Evolutionary conservation across 768 basidiomycete genomes (phyloP), one percentile per base, ranked within the genome.

Genomic region (Lactifluus hygrophoroides): DNA sequence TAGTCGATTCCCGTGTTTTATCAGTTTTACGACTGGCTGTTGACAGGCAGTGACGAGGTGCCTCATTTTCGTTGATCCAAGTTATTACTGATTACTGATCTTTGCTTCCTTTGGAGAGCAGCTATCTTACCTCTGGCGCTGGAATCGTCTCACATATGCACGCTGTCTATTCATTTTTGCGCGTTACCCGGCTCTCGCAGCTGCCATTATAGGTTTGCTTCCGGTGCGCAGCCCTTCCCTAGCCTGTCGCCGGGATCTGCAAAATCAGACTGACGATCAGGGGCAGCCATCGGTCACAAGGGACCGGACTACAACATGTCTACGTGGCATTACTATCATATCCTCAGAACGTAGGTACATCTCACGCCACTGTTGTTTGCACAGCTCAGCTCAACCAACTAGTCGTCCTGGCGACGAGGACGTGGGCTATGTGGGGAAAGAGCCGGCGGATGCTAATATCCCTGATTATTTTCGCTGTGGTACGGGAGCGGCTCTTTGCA

Each of bases 341-440:
- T 32, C 6, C 19, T 34, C 59, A 21, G 62, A 61, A 21, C 37
- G 62, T 61, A 23, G 38, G 54, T 30, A 4, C 8, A 10, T 44
- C 42, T 25, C 25, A 27, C 21, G 10, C 23, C 25, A 5, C 14
- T 35, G 25, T 35, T 44, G 13, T 11, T 16, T 17, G 19, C 25
- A 13, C 8, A 3, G 5, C 0, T 1, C 11, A 10, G 17, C 34
- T 37, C 43, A 50, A 11, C 10, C 17, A 23, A 19, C 9, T 25
- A 69, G 69, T 68, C 19, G 65, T 69, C 32, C 57, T 69, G 14
- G 68, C 62, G 19, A 63, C 62, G 27, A 58, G 69, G 27, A 68
- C 67, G n/a, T 69, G 68, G 67, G 68, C 68, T 3, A 62, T 69
- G 51, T 69, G 69, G 68, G 64, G 63, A 35, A 67, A 54, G 25